Percentiles rank a stretch among this genome's conserved stretches.
phyloP scores from a whole-genome alignment of 495 filamentous ascomycete genomes.

The Penicillium ucsense region DNA sequence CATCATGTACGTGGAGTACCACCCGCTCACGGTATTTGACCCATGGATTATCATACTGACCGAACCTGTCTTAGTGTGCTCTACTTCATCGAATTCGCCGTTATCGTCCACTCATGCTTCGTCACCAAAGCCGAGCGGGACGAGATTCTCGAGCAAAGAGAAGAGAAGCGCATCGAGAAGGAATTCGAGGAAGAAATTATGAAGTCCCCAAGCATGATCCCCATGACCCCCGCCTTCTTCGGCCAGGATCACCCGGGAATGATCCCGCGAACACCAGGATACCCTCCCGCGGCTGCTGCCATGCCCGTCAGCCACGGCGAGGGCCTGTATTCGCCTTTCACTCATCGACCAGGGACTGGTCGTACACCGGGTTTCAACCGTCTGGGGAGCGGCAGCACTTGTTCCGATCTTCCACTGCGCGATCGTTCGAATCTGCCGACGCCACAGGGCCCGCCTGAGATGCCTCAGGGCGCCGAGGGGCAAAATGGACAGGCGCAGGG shows the following conservation, averaged over 20 bases:
- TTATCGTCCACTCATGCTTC: slow-evolving; percentile 53
- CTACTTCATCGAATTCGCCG: slow-evolving; percentile 45
- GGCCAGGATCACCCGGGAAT: slow-evolving; percentile 4
- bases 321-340: slow-evolving; percentile 21
- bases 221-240: slow-evolving; percentile 19
- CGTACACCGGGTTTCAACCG: slow-evolving; percentile 36
- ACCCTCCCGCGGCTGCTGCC: slow-evolving; percentile 15
- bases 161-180: slow-evolving; percentile 32
- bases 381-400: slow-evolving; percentile 13
- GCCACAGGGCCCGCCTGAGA: slow-evolving; percentile 13
- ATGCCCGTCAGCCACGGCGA: slow-evolving; percentile 9
- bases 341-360: slow-evolving; percentile 9
- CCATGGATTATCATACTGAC: slow-evolving; percentile 7
- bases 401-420: slow-evolving; percentile 36
- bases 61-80: slow-evolving; percentile 30
- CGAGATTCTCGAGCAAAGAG: slow-evolving; percentile 22
- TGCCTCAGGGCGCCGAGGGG: slow-evolving; percentile 14
- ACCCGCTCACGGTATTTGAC: neutral
- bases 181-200: slow-evolving; percentile 36
- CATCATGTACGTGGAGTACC: slow-evolving; percentile 51
- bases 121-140: slow-evolving; percentile 39
- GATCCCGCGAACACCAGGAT: slow-evolving; percentile 18
- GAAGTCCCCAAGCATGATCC: slow-evolving; percentile 34
- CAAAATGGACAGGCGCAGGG: slow-evolving; percentile 1
- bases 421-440: slow-evolving; percentile 17